Evolutionary conservation across 2,329 filamentous ascomycete genomes (phyloP), one percentile per base, ranked within the genome.

Genomic region (Trichophyton simii): DNA sequence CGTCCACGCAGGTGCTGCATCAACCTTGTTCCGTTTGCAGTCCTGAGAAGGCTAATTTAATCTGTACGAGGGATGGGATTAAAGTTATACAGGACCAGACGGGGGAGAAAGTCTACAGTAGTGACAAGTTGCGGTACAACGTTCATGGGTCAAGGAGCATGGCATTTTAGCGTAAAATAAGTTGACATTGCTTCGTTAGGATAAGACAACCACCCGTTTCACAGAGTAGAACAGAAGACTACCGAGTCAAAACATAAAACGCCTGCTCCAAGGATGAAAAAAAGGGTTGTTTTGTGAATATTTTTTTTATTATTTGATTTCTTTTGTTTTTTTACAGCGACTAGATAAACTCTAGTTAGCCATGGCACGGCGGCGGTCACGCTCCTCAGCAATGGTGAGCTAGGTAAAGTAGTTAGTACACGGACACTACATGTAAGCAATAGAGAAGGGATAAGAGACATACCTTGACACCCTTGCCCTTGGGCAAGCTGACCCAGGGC

Each of bases 391-490:
- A 76, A 99, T 97, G 77, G 88, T 87, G 79, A 97, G 90, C 90
- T 84, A 60, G 60, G 58, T 15, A 22, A 57, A 18, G 1, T 66
- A 73, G 71, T 50, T 25, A 48, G 18, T 22, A 38, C 20, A 44
- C 31, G 15, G 36, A 11, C 15, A 50, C 5, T 34, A 4, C 25
- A 22, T 20, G 36, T 7, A 25, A 44, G 6, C 31, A 4, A 22
- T 20, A 41, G 15, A 18, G 55, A 6, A 48, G 7, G 3, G 15
- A 57, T 3, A 9, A 25, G 38, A 60, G 42, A 71, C 76, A 58
- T 75, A 82, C 80, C 78, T 96, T 96, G 84, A 99, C 94, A 89
- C 94, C 94, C 87, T 96, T 96, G 83, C 94, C 94, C 90, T 97
- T 99, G 79, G 94, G 95, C 77, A 99, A 87, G 74, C 89, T 95